These are phyloP conservation scores for Parmales sp. DNA, from an alignment of 108 stramenopile species.

Conservation along the genomic window DNA sequence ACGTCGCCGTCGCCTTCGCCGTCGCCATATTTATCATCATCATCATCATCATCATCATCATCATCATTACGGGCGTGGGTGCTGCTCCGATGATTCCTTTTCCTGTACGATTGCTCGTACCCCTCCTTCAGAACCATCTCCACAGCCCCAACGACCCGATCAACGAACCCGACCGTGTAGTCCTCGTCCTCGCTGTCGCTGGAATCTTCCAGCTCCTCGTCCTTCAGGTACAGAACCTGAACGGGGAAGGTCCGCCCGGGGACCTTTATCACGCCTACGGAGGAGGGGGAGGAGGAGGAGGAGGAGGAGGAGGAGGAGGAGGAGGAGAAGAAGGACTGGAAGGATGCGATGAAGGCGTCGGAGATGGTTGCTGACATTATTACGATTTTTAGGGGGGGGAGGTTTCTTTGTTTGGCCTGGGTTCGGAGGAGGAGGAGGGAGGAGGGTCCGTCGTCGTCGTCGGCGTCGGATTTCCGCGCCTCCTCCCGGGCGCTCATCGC, in stretches of 20 bases:
- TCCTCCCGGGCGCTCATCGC: slow-evolving; percentile 52
- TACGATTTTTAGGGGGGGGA: slow-evolving; percentile 69
- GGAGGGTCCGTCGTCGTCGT: not conserved
- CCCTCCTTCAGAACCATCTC: no score
- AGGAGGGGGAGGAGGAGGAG: slow-evolving; percentile 50
- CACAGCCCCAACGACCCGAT: no score
- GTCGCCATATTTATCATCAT: no score
- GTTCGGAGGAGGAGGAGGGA: slow-evolving; percentile 19
- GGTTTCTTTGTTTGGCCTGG: slow-evolving; percentile 28
- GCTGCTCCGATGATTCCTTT: no score
- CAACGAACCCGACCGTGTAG: no score
- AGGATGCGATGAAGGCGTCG: slow-evolving; percentile 40
- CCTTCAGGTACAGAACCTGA: slow-evolving; percentile 59
- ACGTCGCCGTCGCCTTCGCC: no score
- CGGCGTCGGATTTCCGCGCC: not conserved
- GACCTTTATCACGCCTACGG: slow-evolving; percentile 49
- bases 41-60: no score
- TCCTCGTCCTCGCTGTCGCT: no score
- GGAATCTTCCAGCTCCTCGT: no score
- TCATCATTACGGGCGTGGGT: no score
- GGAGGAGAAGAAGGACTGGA: slow-evolving; percentile 61
- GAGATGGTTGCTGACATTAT: slow-evolving; percentile 97
- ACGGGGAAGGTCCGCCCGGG: slow-evolving; percentile 80
- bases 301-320: slow-evolving; percentile 11
- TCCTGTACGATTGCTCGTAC: no score